Percentiles rank a stretch among this genome's conserved stretches.
These are phyloP conservation scores for Diaporthe sp. DNA, from an alignment of 2,329 filamentous ascomycete genomes.

Conservation along the genomic window DNA sequence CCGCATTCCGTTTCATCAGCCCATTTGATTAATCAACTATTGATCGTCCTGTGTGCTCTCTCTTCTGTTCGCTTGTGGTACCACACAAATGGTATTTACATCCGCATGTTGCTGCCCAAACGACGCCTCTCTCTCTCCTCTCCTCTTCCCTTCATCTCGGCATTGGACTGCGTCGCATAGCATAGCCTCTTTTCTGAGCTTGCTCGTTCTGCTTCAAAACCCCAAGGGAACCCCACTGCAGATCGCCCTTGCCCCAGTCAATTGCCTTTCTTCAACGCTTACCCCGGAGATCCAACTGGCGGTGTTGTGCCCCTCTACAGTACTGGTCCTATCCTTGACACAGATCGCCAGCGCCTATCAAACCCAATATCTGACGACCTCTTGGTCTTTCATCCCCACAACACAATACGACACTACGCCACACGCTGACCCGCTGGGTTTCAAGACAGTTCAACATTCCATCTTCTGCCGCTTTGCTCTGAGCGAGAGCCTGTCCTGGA, in stretches of 20 bases:
- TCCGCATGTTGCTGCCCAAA: slow-evolving; percentile 22
- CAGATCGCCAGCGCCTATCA: slow-evolving; percentile 31
- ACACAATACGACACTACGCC: slow-evolving; percentile 20
- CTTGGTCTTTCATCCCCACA: slow-evolving; percentile 6
- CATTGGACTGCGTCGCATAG: slow-evolving; percentile 4
- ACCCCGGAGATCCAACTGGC: slow-evolving; percentile 22
- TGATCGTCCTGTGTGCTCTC: slow-evolving; percentile 2
- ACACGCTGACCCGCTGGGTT: slow-evolving; percentile 6
- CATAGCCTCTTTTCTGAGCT: neutral
- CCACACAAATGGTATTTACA: slow-evolving; percentile 17
- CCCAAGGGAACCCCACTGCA: slow-evolving; percentile 10
- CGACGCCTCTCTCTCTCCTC: neutral
- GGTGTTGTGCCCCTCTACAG: slow-evolving; percentile 11
- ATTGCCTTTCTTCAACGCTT: slow-evolving; percentile 3
- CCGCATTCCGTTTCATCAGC: slow-evolving; percentile 6
- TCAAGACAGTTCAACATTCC: slow-evolving; percentile 1
- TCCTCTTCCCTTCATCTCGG: neutral
- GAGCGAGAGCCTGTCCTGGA: neutral
- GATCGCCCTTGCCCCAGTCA: slow-evolving; percentile 20
- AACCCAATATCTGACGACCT: slow-evolving; percentile 20
- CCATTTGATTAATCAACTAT: slow-evolving; percentile 1
- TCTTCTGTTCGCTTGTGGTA: neutral
- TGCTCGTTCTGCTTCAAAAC: slow-evolving; percentile 3
- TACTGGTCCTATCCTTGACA: slow-evolving; percentile 34
- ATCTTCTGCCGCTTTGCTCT: slow-evolving; percentile 26